Percentiles rank a stretch among this genome's conserved stretches.
These are phyloP conservation scores for Crithidia acanthocephali DNA, from an alignment of 208 protist genomes.

Conservation along the genomic window DNA sequence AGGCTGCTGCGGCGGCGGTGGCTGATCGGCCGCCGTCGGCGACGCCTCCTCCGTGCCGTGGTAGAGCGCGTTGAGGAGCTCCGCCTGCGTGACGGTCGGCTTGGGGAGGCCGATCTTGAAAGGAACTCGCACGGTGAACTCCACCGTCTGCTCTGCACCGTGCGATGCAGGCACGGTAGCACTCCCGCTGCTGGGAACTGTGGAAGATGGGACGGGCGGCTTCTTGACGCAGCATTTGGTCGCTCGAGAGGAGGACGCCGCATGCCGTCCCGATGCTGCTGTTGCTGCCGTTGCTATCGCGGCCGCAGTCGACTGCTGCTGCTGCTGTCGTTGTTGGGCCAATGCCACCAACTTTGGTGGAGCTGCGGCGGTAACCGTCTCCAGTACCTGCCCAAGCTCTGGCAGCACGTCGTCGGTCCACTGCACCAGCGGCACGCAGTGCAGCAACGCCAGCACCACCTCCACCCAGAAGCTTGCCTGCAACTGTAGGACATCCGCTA, in stretches of 20 bases:
- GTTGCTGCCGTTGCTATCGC: background rate
- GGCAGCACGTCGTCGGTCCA: constrained; percentile 37
- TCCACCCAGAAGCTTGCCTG: constrained; percentile 25
- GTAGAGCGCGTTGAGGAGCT: background rate
- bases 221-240: constrained; percentile 6
- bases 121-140: constrained; percentile 29
- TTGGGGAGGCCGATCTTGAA: constrained; percentile 31
- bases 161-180: background rate
- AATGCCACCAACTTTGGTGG: constrained; percentile 21
- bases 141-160: constrained; percentile 16
- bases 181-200: background rate
- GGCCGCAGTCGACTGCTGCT: background rate
- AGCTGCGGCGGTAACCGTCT: constrained; percentile 14
- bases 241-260: background rate
- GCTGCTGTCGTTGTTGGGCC: constrained; percentile 23
- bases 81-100: constrained; percentile 4
- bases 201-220: background rate
- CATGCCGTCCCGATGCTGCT: background rate
- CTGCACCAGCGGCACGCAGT: constrained; percentile 38
- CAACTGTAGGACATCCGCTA: constrained; percentile 2
- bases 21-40: background rate
- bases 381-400: constrained; percentile 35
- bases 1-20: background rate
- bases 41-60: background rate
- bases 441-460: constrained; percentile 43